Base-by-base conservation (phyloP, 805 yeast genomes). In the Saccharomyces eubayanus region DNA sequence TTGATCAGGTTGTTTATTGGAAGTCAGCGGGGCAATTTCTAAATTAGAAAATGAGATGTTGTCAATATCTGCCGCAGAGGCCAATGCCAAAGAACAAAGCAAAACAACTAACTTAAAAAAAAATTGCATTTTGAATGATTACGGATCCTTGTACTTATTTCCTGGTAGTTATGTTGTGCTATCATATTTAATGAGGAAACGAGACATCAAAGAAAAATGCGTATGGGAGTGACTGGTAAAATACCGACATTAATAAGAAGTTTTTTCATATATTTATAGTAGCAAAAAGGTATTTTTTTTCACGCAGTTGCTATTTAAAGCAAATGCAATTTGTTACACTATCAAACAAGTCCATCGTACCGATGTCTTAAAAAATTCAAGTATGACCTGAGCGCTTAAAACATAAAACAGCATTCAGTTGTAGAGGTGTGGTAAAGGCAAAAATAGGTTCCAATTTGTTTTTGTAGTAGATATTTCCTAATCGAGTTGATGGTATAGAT, bases 1-100 rank as follows among this genome's bases (percentile, higher is more conserved):
- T 47, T 60, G 55, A 21, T 63, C 58, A 12, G 76, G 75, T 28
- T 55, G 55, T 12, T 24, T 45, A 2, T 48, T 46, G n/a, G 57
- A 28, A 2, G 57, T 51, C 36, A 55, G 48, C 27, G 64, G 57
- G 45, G 55, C 40, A 46, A 59, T 50, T 24, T 52, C 31, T 27
- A 61, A 49, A 27, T 57, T 53, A 1, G 62, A 59, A 43, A 52
- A 60, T 6, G 54, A 47, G 16, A 60, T 49, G 9, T 51, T 50
- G 6, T 52, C 14, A 9, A 62, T 57, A 21, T 55, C 56, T 6
- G 57, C 53, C 16, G 62, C 59, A 3, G 31, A 53, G 12, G 51
- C 53, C 10, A 36, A 10, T 28, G 51, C 29, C 6, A 36, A 21
- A 5, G 50, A 30, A 28, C 49, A 36, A 47, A 47, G 36, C 40